Base-by-base conservation (phyloP, 2,329 filamentous ascomycete species). In the Purpureocillium lavendulum region DNA sequence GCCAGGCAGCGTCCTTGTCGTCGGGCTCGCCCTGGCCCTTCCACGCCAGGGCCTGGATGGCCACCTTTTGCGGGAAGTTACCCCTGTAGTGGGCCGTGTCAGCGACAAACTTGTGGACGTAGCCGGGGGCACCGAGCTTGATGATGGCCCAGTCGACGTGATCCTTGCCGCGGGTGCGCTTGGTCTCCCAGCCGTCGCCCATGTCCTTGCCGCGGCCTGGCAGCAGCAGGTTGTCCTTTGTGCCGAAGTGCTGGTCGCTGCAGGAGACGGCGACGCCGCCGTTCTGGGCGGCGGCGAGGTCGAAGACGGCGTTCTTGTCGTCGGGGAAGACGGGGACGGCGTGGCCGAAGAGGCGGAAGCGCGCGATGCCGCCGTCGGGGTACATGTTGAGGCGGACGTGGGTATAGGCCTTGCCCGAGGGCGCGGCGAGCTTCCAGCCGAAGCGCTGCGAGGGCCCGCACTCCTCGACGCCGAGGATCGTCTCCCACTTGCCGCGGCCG, bases 111-210 rank as follows among this genome's bases (percentile, higher is more conserved):
- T 71, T 78, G 52, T 80, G 75, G 45, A 85, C 73, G 43, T 69
- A 69, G 7, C 77, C 82, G 4, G 75, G 70, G 0, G 77, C 75
- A 17, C 84, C 86, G 15, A 92, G 73, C 35, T 77, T 75, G 47
- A 92, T 75, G 49, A 90, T 78, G n/a, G 80, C 71, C 85, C 87
- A 92, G 61, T 92, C 86, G 15, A 84, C 65, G 59, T 92, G 86
- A 33, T 70, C 77, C 58, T 77, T 79, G 37, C 71, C 78, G 36
- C 87, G 69, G 29, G 83, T 87, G 39, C 86, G 73, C 48, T 82
- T 78, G 40, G 86, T 92, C 64, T 92, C 86, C 86, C 87, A 92
- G 7, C 86, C 87, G 57, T 90, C 86, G 37, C 85, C 83, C 86
- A 92, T 92, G 62, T 92, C 84, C 58, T 82, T 80, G 32, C 85